phyloP scores from a whole-genome alignment of 2,329 filamentous ascomycete species.

The Colletotrichum filicis region DNA sequence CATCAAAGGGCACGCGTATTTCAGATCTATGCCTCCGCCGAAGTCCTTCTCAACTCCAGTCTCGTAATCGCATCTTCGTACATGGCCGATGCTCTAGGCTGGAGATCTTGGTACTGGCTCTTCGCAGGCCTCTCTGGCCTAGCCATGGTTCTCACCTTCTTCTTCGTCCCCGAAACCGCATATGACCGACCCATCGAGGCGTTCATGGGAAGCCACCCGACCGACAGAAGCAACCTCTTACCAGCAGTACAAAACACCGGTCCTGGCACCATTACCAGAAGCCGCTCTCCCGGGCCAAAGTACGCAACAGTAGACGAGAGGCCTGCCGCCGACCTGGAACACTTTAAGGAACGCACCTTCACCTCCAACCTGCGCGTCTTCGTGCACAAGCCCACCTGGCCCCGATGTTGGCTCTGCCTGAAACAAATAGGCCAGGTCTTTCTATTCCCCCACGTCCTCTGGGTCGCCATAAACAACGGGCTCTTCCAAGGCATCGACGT shows the following conservation, averaged over 20 bases:
- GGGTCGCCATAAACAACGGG: constrained; percentile 30
- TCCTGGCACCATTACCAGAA: not conserved
- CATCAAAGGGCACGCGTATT: constrained; percentile 26
- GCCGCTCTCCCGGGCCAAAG: not conserved
- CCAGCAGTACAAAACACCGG: not conserved
- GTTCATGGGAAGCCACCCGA: constrained; percentile 19
- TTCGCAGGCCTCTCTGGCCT: constrained; percentile 19
- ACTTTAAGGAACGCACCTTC: constrained; percentile 14
- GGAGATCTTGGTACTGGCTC: constrained; percentile 29
- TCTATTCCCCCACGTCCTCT: constrained; percentile 32
- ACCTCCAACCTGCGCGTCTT: constrained; percentile 18
- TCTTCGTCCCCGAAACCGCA: constrained; percentile 32
- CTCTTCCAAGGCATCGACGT: constrained; percentile 32
- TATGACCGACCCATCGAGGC: constrained; percentile 21
- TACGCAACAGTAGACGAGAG: constrained; percentile 1
- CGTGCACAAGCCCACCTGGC: constrained; percentile 6
- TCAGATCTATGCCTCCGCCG: constrained; percentile 22
- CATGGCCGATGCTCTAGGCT: constrained; percentile 19
- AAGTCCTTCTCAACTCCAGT: constrained; percentile 21
- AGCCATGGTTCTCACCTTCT: constrained; percentile 20
- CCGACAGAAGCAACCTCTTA: constrained; percentile 7
- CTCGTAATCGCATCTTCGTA: constrained; percentile 21
- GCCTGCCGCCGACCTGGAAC: not conserved
- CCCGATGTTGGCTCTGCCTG: constrained; percentile 9
- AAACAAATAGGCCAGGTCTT: constrained; percentile 30